These are phyloP conservation scores for Amoebophrya sp. DNA, from an alignment of 169 alveolate species.

Conservation along the genomic window DNA sequence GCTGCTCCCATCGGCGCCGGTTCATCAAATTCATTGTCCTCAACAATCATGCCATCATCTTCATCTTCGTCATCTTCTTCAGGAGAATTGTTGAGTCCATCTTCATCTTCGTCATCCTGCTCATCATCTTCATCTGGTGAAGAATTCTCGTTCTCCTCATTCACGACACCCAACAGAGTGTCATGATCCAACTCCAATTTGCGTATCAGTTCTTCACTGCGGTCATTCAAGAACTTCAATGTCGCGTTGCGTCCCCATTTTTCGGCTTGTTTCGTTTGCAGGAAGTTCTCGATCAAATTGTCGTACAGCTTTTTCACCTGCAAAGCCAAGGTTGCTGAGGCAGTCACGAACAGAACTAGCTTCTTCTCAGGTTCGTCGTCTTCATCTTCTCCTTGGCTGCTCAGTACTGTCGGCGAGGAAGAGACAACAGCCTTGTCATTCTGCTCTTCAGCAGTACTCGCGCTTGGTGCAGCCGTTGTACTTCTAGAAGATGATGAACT, in stretches of 20 bases:
- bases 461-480: neutral
- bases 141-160: no score
- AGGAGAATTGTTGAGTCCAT: neutral
- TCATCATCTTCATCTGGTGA: neutral
- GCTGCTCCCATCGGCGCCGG: no score
- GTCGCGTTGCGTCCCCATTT: neutral
- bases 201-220: neutral
- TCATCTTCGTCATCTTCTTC: neutral
- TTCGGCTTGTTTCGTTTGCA: neutral
- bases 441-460: neutral
- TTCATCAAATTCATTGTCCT: no score
- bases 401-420: no score
- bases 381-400: neutral
- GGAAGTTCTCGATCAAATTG: neutral
- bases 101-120: neutral
- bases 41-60: no score
- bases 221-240: neutral
- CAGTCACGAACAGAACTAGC: slow-evolving; percentile 9
- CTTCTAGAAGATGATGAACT: no score
- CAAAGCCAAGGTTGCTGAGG: neutral
- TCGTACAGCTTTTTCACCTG: slow-evolving; percentile 4
- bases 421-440: no score
- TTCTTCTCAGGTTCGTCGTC: neutral
- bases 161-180: no score
- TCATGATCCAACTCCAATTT: neutral